phyloP scores from a whole-genome alignment of 176 grass and related monocot genomes.

The Hsuehochloa calcarea region DNA sequence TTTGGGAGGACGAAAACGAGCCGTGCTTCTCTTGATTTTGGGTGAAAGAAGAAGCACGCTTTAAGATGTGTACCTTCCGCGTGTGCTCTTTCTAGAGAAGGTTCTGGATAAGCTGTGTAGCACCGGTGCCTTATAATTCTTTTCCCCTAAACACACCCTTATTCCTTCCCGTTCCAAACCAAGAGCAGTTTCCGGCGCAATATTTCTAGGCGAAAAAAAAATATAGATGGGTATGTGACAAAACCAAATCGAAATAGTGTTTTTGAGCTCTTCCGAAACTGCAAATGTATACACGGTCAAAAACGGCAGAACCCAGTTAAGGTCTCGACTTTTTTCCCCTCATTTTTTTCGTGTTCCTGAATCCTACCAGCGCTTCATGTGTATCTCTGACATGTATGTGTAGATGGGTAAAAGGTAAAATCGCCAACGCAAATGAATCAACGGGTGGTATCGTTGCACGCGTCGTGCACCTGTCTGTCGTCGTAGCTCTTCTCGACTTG shows the following conservation, averaged over 20 bases:
- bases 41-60: too few relatives aligned
- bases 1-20: too few relatives aligned
- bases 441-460: slow-evolving; percentile 25
- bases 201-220: neutral
- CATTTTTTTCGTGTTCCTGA: neutral
- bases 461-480: slow-evolving; percentile 34
- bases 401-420: neutral
- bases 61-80: too few relatives aligned
- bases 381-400: neutral
- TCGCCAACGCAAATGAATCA: neutral
- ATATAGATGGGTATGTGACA: neutral
- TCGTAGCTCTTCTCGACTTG: slow-evolving; percentile 66
- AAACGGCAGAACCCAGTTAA: neutral
- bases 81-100: too few relatives aligned
- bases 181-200: neutral
- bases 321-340: neutral
- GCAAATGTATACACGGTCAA: neutral
- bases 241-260: neutral
- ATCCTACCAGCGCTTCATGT: neutral
- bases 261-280: neutral
- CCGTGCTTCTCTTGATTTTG: too few relatives aligned
- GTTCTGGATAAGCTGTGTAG: too few relatives aligned
- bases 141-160: too few relatives aligned
- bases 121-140: too few relatives aligned
- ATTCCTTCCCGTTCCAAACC: neutral